Evolutionary conservation across 768 basidiomycete species (phyloP).

Genomic region (Agaricus blazei): DNA sequence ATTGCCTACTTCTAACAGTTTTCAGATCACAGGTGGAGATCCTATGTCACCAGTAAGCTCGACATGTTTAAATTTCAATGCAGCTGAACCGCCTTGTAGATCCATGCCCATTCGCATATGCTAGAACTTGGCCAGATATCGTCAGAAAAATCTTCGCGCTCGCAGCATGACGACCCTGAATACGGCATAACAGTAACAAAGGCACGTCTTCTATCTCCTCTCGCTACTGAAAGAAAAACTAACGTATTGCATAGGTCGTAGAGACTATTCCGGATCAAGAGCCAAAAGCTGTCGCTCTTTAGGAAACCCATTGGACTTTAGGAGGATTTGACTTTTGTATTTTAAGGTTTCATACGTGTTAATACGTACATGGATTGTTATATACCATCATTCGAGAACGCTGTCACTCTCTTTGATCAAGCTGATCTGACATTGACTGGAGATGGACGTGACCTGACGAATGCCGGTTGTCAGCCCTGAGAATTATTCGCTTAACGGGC

Average conservation of each 20-base stretch:
- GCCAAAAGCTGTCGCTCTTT: background rate
- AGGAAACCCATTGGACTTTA: background rate
- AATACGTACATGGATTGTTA: background rate
- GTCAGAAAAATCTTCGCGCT: slow-evolving; percentile 13
- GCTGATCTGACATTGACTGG: too few relatives aligned
- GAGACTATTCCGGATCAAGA: slow-evolving; percentile 23
- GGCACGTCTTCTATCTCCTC: slow-evolving; percentile 16
- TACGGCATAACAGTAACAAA: slow-evolving; percentile 37
- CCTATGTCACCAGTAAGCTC: slow-evolving; percentile 2
- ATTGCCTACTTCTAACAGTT: background rate
- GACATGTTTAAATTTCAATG: background rate
- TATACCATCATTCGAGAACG: too few relatives aligned
- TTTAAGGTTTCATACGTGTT: background rate
- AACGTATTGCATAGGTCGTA: slow-evolving; percentile 22
- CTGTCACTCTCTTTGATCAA: too few relatives aligned
- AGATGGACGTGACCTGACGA: too few relatives aligned
- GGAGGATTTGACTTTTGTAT: background rate
- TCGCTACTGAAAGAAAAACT: background rate
- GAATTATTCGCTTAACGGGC: too few relatives aligned
- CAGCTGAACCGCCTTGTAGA: background rate
- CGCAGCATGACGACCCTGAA: slow-evolving; percentile 19
- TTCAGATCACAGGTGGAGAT: background rate
- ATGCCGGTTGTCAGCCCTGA: too few relatives aligned
- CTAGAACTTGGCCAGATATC: slow-evolving; percentile 21
- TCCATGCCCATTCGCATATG: slow-evolving; percentile 17